phyloP scores from a whole-genome alignment of 1,139 yeast species.

The Candida freyschussii region DNA sequence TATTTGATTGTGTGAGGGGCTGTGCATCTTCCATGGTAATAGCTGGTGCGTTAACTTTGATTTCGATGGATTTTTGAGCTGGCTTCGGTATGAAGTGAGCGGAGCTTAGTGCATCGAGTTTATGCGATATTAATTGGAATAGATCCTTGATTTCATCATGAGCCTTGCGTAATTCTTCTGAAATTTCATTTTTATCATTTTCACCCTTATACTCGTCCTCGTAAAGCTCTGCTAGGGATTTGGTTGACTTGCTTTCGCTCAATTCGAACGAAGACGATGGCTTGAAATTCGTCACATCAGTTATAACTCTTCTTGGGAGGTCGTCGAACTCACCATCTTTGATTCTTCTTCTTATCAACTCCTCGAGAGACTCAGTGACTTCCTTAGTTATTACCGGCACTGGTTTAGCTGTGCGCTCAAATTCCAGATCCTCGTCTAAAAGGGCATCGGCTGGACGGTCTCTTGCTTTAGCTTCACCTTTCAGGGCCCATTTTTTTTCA shows the following conservation, averaged over 20 bases:
- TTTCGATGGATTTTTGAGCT: constrained; percentile 69
- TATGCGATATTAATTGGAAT: constrained; percentile 59
- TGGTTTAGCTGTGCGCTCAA: constrained; percentile 72
- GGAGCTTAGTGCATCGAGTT: constrained; percentile 82
- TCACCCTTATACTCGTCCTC: constrained; percentile 73
- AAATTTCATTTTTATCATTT: constrained; percentile 33
- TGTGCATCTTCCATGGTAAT: constrained; percentile 95
- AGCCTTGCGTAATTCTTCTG: constrained; percentile 61
- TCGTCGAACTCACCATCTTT: constrained; percentile 77
- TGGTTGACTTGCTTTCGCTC: constrained; percentile 77
- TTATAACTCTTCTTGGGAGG: constrained; percentile 63
- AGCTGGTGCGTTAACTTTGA: constrained; percentile 76
- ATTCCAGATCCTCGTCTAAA: constrained; percentile 61
- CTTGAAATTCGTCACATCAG: constrained; percentile 59
- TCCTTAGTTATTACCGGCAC: constrained; percentile 93
- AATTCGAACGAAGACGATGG: constrained; percentile 49
- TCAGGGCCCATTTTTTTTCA: constrained; percentile 90
- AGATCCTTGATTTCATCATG: constrained; percentile 75
- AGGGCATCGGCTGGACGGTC: constrained; percentile 84
- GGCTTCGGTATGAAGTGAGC: constrained; percentile 95
- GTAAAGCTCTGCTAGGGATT: constrained; percentile 87
- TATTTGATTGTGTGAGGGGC: constrained; percentile 75
- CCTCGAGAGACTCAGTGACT: constrained; percentile 81
- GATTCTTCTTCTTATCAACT: constrained; percentile 78
- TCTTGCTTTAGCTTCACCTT: constrained; percentile 82